These are phyloP conservation scores for Quercus ilex DNA, from an alignment of 306 rosid genomes.

Conservation along the genomic window DNA sequence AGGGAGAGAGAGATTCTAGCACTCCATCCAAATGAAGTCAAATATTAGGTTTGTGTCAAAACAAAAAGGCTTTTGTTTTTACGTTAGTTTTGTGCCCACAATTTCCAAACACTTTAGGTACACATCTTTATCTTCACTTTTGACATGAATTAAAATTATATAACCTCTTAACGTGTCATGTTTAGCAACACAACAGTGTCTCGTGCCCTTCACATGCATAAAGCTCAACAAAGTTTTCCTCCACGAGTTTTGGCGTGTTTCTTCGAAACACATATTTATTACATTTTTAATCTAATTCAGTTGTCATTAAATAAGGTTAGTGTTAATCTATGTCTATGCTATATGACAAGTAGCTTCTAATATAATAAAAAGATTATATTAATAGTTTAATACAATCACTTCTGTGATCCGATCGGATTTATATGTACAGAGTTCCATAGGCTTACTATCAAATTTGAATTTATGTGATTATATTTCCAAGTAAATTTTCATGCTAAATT, in stretches of 20 bases:
- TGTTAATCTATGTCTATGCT: background rate
- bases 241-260: no score
- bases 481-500: background rate
- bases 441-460: background rate
- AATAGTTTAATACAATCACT: background rate
- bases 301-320: no score
- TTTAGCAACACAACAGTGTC: background rate
- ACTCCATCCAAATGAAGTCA: slow-evolving; percentile 9
- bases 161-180: background rate
- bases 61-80: slow-evolving; percentile 3
- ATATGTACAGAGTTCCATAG: background rate
- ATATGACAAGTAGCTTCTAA: background rate
- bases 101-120: background rate
- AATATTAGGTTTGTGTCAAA: slow-evolving; percentile 32
- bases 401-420: background rate
- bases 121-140: no score
- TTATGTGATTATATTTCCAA: background rate
- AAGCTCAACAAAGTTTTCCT: no score
- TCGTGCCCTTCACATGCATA: no score
- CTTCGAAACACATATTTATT: no score
- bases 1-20: background rate
- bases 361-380: background rate
- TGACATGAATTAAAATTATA: no score
- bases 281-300: no score
- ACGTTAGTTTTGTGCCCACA: slow-evolving; percentile 7